Evolutionary conservation across 2,329 filamentous ascomycete genomes (phyloP).

Genomic region (Fusarium sp.): DNA sequence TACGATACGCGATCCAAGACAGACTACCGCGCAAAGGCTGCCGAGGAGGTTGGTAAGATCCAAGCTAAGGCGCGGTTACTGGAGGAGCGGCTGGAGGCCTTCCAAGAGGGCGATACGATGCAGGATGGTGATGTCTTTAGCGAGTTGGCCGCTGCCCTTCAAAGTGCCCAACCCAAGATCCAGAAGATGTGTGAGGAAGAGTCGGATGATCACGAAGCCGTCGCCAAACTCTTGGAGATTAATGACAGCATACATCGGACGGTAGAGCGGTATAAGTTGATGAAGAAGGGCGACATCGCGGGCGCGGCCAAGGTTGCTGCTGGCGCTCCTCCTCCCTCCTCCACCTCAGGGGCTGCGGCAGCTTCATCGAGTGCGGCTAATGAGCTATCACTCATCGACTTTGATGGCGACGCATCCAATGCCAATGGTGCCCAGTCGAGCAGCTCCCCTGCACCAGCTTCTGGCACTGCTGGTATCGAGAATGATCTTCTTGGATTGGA

Average conservation of each 20-base stretch:
- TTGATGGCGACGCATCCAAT: constrained; percentile 71
- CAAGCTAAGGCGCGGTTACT: constrained; percentile 93
- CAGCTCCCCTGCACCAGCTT: constrained; percentile 40
- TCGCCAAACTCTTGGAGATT: constrained; percentile 93
- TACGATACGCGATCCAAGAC: constrained; percentile 96
- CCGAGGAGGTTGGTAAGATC: constrained; percentile 91
- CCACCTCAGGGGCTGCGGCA: constrained; percentile 70
- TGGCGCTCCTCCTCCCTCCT: constrained; percentile 64
- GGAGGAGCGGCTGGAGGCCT: constrained; percentile 89
- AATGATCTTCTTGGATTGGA: constrained; percentile 91
- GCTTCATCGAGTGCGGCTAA: constrained; percentile 58
- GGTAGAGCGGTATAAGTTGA: constrained; percentile 90
- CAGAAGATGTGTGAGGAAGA: constrained; percentile 99
- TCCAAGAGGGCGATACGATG: constrained; percentile 82
- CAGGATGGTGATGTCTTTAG: constrained; percentile 72
- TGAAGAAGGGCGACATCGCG: constrained; percentile 93
- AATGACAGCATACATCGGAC: constrained; percentile 99
- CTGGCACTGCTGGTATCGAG: constrained; percentile 73
- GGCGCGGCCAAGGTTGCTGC: constrained; percentile 83
- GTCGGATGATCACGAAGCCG: constrained; percentile 94
- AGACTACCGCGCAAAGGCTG: constrained; percentile 96
- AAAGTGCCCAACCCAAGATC: constrained; percentile 96
- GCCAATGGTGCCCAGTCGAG: constrained; percentile 54
- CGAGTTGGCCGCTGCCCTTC: constrained; percentile 87
- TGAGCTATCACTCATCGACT: constrained; percentile 93